Conservation (phyloP, 2,329 filamentous ascomycete genomes). For the Hymenoscyphus occultus region DNA sequence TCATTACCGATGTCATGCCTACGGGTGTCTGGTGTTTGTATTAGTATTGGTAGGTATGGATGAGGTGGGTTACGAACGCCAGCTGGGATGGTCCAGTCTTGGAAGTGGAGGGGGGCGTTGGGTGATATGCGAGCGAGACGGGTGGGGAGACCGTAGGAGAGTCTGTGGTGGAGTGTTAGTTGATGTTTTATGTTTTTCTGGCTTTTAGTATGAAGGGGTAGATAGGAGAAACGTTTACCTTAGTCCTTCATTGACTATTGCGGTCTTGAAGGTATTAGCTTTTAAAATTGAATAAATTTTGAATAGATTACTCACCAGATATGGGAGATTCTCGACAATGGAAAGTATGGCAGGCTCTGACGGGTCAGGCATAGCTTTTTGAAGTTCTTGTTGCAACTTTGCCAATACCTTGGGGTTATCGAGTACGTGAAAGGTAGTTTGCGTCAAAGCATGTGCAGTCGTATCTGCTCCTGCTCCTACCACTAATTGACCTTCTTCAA, state of each 20-base stretch:
- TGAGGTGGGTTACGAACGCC: conserved; percentile 24
- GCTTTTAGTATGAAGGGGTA: neutral
- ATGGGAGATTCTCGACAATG: conserved; percentile 30
- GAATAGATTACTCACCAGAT: conserved; percentile 13
- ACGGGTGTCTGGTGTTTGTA: conserved; percentile 21
- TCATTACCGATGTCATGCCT: conserved; percentile 24
- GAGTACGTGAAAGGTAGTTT: conserved; percentile 15
- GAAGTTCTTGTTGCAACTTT: conserved; percentile 23
- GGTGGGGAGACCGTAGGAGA: conserved; percentile 31
- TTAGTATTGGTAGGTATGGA: neutral
- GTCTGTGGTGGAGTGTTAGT: conserved; percentile 7
- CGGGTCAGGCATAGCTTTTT: conserved; percentile 19
- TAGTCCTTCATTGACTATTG: conserved; percentile 20
- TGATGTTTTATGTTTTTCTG: neutral
- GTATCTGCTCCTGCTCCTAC: conserved; percentile 19
- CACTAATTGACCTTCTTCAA: conserved; percentile 17
- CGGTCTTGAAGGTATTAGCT: conserved; percentile 10
- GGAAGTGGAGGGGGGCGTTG: conserved; percentile 23
- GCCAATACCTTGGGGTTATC: conserved; percentile 18
- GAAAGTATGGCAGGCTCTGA: conserved; percentile 14
- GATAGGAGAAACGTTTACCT: conserved; percentile 10
- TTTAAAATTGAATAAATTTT: neutral
- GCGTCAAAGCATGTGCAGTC: conserved; percentile 12
- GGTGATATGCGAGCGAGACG: conserved; percentile 34
- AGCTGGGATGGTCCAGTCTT: conserved; percentile 25